Evolutionary conservation across 2,329 filamentous ascomycete species (phyloP).

Genomic region (Knufia petricola): DNA sequence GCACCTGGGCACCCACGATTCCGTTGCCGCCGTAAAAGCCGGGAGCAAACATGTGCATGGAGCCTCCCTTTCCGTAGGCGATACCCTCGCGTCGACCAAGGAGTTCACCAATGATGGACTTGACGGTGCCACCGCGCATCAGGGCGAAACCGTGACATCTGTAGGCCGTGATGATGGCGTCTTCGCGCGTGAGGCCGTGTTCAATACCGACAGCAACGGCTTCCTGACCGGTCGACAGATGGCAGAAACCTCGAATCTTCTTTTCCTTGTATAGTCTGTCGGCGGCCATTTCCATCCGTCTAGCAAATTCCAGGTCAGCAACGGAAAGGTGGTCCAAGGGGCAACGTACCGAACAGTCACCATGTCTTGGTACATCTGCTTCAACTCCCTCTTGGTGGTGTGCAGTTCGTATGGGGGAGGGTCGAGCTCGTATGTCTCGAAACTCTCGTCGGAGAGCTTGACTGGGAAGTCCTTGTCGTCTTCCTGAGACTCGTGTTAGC

Average conservation of each 20-base stretch:
- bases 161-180: constrained; percentile 96
- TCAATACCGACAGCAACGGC: constrained; percentile 95
- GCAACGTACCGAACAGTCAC: constrained; percentile 76
- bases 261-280: constrained; percentile 99
- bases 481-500: constrained; percentile 47
- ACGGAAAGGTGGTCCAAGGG: too few relatives aligned
- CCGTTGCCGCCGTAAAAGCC: constrained; percentile 98
- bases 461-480: constrained; percentile 90
- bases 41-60: constrained; percentile 99
- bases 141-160: constrained; percentile 97
- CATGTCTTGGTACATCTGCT: constrained; percentile 99
- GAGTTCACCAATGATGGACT: constrained; percentile 91
- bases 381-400: constrained; percentile 94
- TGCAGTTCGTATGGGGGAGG: constrained; percentile 86
- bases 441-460: constrained; percentile 92
- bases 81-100: constrained; percentile 93
- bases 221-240: constrained; percentile 95
- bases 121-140: constrained; percentile 86
- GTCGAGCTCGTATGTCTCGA: constrained; percentile 98
- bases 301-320: too few relatives aligned
- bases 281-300: constrained; percentile 99
- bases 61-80: constrained; percentile 96
- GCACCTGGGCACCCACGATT: constrained; percentile 97
- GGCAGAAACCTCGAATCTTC: constrained; percentile 99
- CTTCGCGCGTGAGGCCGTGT: constrained; percentile 80